phyloP scores from a whole-genome alignment of 306 rosid species.

The Quillaja saponaria region DNA sequence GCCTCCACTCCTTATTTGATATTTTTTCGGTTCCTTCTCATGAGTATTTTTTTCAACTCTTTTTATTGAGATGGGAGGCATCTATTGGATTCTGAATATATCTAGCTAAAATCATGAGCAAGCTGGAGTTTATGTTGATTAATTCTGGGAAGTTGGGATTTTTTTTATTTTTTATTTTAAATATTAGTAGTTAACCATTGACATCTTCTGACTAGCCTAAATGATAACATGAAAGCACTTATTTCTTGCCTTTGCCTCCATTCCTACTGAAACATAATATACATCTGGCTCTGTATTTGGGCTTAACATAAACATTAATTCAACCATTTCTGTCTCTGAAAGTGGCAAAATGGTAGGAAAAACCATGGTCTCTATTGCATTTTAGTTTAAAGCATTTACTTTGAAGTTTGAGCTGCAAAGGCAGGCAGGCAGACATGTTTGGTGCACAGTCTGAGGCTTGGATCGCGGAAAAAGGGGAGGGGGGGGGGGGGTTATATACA shows the following conservation, averaged over 20 bases:
- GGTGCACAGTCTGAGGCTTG: not conserved
- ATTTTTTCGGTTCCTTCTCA: slow-evolving; percentile 13
- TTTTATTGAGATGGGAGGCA: no score
- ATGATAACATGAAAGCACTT: not conserved
- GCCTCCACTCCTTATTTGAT: slow-evolving; percentile 1
- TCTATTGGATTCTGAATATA: not conserved
- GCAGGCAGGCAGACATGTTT: not conserved
- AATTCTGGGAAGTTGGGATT: not conserved
- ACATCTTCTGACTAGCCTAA: slow-evolving; percentile 3
- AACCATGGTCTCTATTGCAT: not conserved
- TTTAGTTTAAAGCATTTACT: not conserved
- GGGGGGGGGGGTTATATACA: not conserved
- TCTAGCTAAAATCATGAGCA: slow-evolving; percentile 5
- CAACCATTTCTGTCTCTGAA: no score
- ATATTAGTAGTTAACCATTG: not conserved
- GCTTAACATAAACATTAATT: no score
- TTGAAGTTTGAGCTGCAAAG: not conserved
- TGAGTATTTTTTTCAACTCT: no score
- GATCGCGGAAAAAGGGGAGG: no score
- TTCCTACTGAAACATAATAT: no score
- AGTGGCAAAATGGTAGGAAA: not conserved
- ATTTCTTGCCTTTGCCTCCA: no score
- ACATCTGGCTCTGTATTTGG: no score
- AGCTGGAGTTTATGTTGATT: slow-evolving; percentile 11
- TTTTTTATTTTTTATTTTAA: slow-evolving; percentile 7